phyloP scores from a whole-genome alignment of 768 basidiomycete genomes.

The Boletus patriciae region DNA sequence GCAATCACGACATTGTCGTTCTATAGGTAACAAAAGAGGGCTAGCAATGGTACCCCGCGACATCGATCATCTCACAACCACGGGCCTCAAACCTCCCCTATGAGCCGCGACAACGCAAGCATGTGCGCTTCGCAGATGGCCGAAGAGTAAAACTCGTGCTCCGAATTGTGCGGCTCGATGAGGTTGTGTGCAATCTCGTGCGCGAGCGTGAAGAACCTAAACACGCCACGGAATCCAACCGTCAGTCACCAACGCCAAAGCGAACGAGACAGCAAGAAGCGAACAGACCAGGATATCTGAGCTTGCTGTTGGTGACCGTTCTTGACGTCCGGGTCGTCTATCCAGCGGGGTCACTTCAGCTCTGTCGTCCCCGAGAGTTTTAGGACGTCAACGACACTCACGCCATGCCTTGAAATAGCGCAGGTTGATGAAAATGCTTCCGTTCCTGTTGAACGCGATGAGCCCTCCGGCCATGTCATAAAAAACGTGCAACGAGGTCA shows the following conservation, averaged over 20 bases:
- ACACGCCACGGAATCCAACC: not conserved
- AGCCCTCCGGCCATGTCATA: conserved; percentile 75
- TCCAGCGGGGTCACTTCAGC: not conserved
- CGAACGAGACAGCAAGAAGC: not conserved
- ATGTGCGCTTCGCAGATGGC: conserved; percentile 78
- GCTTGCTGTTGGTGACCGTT: conserved; percentile 57
- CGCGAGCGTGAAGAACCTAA: conserved; percentile 83
- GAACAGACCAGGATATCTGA: conserved; percentile 72
- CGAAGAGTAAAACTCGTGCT: conserved; percentile 94
- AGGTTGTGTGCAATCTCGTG: conserved; percentile 95
- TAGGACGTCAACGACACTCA: conserved; percentile 44
- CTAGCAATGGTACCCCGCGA: not conserved
- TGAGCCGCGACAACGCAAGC: conserved; percentile 38
- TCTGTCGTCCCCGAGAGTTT: too few relatives aligned
- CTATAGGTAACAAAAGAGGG: not conserved
- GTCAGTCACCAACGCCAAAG: not conserved
- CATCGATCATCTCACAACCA: too few relatives aligned
- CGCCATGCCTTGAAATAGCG: conserved; percentile 87
- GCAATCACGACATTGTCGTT: not conserved
- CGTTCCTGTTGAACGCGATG: conserved; percentile 92
- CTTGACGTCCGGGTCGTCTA: conserved; percentile 72
- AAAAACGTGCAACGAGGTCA: conserved; percentile 80
- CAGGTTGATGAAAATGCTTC: conserved; percentile 85
- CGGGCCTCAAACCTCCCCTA: conserved; percentile 17
- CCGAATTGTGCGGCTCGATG: conserved; percentile 81